These are phyloP conservation scores for Phlyctochytrium bullatum DNA, from an alignment of 192 early-diverging fungal species.

Conservation along the genomic window DNA sequence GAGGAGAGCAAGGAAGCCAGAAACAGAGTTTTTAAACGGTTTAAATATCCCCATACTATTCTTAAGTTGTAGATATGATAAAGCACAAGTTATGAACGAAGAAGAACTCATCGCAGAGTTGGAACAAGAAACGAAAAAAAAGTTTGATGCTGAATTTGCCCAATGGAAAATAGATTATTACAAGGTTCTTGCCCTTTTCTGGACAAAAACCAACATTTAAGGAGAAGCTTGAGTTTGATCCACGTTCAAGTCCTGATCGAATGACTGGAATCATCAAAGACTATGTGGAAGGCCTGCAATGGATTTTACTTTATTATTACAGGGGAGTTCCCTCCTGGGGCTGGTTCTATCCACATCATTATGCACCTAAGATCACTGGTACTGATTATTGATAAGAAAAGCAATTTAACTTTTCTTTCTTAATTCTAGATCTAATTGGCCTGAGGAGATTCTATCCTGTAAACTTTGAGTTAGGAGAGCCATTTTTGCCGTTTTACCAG, in stretches of 20 bases:
- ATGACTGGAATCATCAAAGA: constrained; percentile 35
- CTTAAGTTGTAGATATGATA: too few relatives aligned
- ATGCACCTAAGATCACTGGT: constrained; percentile 69
- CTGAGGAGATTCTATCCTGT: constrained; percentile 66
- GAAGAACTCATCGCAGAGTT: constrained; percentile 19
- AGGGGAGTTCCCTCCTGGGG: constrained; percentile 91
- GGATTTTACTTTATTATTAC: constrained; percentile 97
- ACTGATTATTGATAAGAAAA: constrained; percentile 3
- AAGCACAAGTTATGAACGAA: constrained; percentile 66
- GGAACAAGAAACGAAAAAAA: constrained; percentile 35
- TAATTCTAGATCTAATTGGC: constrained; percentile 73
- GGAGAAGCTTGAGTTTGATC: constrained; percentile 44
- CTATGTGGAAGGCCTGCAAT: constrained; percentile 94
- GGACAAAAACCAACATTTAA: constrained; percentile 2
- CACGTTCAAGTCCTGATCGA: constrained; percentile 48
- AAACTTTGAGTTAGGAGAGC: constrained; percentile 78
- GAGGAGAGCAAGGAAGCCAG: constrained; percentile 58
- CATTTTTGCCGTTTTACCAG: constrained; percentile 92
- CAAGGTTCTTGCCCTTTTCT: constrained; percentile 21
- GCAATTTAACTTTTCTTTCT: not conserved
- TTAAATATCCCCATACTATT: too few relatives aligned
- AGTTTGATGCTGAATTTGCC: constrained; percentile 46
- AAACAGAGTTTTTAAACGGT: constrained; percentile 36
- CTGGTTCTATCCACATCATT: constrained; percentile 99
- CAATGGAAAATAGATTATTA: constrained; percentile 56